Base-by-base conservation (phyloP, 1,284 basidiomycete genomes). In the Volvariella volvacea region DNA sequence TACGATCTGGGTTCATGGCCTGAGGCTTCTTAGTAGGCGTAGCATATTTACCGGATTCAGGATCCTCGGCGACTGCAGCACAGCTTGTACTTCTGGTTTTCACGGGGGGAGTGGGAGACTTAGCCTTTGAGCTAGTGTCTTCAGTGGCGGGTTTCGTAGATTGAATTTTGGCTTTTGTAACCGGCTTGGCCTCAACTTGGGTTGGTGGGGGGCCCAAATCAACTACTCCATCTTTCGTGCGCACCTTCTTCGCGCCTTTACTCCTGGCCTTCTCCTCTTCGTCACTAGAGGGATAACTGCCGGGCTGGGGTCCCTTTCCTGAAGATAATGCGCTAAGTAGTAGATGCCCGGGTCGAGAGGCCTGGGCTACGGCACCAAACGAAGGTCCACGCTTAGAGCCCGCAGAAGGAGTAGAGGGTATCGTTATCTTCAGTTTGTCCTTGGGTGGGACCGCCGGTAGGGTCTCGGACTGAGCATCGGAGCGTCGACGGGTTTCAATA, bases 211-310 rank as follows among this genome's bases (percentile, higher is more conserved):
- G 6, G 12, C 6, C 25, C 25, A 12, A 12, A 6, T 28, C 12
- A 28, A 6, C 45, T 12, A 48, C 43, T 22, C 46, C 45, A 8
- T 57, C 62, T 58, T 69, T 71, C 31, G 68, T 74, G 47, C 77
- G 73, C 43, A 73, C 64, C 60, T 83, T 83, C 70, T 88, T 88
- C 36, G 71, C 77, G 38, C 69, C 68, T 51, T 68, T 70, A 44
- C 66, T 70, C 34, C 81, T 73, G 34, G 72, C 55, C 56, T 78
- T 80, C 63, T 88, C 84, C 57, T 88, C 85, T 51, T 88, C 85
- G 52, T 88, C 85, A 19, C 82, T 84, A 15, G 83, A 83, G 15
- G 77, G 68, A 39, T 69, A 75, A 8, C 66, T 61, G 25, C 62
- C 53, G 20, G 54, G 52, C 34, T 20, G 21, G 62, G 53, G 47